These are phyloP conservation scores for Rhazya stricta DNA, from an alignment of 257 asterid genomes.

Conservation along the genomic window DNA sequence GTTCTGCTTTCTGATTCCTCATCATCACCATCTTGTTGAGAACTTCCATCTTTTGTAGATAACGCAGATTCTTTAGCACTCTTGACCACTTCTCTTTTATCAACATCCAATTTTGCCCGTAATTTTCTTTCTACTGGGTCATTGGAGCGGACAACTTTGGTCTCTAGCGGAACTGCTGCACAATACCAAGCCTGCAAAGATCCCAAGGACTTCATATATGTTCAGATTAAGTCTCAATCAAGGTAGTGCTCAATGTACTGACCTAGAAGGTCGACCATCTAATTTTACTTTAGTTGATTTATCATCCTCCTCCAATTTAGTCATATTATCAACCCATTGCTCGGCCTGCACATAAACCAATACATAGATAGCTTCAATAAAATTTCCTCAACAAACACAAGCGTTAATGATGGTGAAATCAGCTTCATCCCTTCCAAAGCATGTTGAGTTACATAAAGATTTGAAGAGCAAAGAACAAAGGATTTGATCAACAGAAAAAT, in stretches of 20 bases:
- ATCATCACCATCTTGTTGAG: slow-evolving; percentile 49
- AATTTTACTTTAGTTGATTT: slow-evolving; percentile 32
- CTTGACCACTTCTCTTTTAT: slow-evolving; percentile 33
- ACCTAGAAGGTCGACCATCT: slow-evolving; percentile 83
- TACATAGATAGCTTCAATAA: not conserved
- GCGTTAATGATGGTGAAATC: not conserved
- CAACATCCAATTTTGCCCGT: slow-evolving; percentile 44
- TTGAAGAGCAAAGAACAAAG: not conserved
- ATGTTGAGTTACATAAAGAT: not conserved
- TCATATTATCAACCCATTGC: slow-evolving; percentile 71
- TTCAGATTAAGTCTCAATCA: not conserved
- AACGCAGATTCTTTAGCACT: slow-evolving; percentile 32
- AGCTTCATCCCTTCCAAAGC: not conserved
- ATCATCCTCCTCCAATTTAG: slow-evolving; percentile 30
- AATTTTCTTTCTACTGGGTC: slow-evolving; percentile 61
- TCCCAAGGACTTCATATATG: not conserved
- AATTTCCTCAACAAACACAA: not conserved
- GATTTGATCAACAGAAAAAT: not conserved
- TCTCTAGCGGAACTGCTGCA: slow-evolving; percentile 58
- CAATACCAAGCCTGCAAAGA: slow-evolving; percentile 72
- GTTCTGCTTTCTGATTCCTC: slow-evolving; percentile 74
- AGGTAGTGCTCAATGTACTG: slow-evolving; percentile 14
- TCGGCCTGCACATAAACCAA: slow-evolving; percentile 52
- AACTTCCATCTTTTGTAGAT: slow-evolving; percentile 34
- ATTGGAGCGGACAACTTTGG: slow-evolving; percentile 34